A percentile compares a stretch with the other conserved stretches of the same genome.
These are phyloP conservation scores for Fusarium annulatum DNA, from an alignment of 2,329 filamentous ascomycete species.

Conservation along the genomic window DNA sequence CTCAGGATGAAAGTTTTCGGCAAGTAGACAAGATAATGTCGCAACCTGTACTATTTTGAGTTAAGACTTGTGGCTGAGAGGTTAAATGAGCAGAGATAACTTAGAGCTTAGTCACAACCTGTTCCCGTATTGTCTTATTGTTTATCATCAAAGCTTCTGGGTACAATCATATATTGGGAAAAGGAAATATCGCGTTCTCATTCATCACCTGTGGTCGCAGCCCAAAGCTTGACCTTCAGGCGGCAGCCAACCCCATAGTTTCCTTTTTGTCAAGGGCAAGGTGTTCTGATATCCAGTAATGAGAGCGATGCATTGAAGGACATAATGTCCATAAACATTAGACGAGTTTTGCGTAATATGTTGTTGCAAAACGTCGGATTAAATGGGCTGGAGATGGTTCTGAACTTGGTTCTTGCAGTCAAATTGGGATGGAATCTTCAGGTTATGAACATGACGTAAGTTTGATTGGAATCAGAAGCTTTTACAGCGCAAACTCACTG, in stretches of 20 bases:
- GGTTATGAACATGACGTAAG: background rate
- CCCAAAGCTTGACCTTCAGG: no score
- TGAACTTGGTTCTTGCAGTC: background rate
- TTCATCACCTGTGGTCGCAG: no score
- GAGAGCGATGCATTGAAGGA: fast-evolving
- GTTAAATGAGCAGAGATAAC: no score
- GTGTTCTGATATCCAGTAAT: background rate
- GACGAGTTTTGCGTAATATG: background rate
- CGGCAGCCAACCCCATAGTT: no score
- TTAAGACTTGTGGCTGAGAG: no score
- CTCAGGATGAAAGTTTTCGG: background rate
- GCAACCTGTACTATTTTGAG: no score
- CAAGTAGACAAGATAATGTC: fast-evolving
- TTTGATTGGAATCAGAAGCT: background rate
- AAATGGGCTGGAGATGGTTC: fast-evolving
- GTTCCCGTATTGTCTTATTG: no score
- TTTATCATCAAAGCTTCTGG: no score
- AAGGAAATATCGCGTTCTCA: no score
- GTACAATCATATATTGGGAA: no score
- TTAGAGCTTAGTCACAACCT: no score
- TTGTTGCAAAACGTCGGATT: background rate
- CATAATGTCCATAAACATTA: background rate
- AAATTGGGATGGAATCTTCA: background rate
- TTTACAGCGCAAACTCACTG: background rate
- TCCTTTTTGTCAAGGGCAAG: background rate